Evolutionary conservation across 2,329 filamentous ascomycete genomes (phyloP), one percentile per base, ranked within the genome.

Genomic region (Diplodia corticola): DNA sequence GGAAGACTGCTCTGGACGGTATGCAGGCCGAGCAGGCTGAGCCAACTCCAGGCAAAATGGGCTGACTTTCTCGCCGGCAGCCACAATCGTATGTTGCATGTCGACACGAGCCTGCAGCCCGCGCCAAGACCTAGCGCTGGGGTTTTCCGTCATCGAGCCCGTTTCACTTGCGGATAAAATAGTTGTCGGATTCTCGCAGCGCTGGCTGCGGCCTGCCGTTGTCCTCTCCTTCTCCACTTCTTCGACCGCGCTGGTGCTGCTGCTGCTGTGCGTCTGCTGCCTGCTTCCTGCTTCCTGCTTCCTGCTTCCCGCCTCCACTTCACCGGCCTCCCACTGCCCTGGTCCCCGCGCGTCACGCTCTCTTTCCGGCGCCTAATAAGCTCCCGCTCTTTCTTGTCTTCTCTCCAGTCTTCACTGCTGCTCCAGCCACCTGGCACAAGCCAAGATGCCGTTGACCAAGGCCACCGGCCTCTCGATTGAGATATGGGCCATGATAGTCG

Each of bases 391-490:
- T 15, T 17, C 40, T 49, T 44, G 20, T 5, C 26, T 50, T 40
- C 35, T 33, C 17, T 46, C 22, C 49, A n/a, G 35, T 17, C 44
- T 13, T 28, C n/a, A 26, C 37, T 40, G n/a, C n/a, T n/a, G n/a
- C 51, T 13, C 12, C 50, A 13, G 17, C 30, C 9, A 15, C 26
- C n/a, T 51, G 28, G 9, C 64, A 22, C 54, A 20, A 46, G 57
- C 49, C 60, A 78, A 76, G 73, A 72, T 73, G 65, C 59, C n/a
- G n/a, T n/a, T 70, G 35, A 64, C 72, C 40, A 71, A 69, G 28
- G 77, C 77, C 33, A 76, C 76, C 71, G 73, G 75, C 48, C 67
- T 78, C 7, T 75, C 75, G 17, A 74, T 76, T 20, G 77, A 78
- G 53, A 71, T 78, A 48, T 66, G 64, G 64, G 49, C 64, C 12